Conservation (phyloP, 345 rosid genomes). For the Eucalyptus lansdowneana region DNA sequence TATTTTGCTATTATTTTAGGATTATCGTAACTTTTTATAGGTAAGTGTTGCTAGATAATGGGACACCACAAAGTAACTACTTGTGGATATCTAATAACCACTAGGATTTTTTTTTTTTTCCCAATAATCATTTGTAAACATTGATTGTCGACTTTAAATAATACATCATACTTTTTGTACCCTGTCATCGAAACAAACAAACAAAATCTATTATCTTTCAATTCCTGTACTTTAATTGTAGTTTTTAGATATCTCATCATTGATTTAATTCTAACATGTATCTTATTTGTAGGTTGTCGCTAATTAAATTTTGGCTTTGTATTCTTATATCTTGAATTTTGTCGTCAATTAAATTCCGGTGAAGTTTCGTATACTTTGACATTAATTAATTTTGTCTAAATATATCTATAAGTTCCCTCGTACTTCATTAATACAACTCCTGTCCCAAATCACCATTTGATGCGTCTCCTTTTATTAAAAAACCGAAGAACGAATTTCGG, state of each 20-base stretch:
- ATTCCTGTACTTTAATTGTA: too few species aligned
- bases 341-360: fast-evolving
- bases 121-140: not conserved
- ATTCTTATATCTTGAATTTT: not conserved
- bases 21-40: fast-evolving
- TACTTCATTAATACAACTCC: not conserved
- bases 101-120: too few species aligned
- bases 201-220: not conserved
- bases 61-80: not conserved
- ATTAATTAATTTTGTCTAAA: too few species aligned
- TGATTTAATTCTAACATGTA: fast-evolving
- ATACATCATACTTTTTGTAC: not conserved
- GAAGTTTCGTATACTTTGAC: not conserved
- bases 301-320: too few species aligned
- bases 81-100: not conserved
- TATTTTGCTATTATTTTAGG: not conserved
- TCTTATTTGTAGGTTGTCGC: too few species aligned
- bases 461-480: too few species aligned
- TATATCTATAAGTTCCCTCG: too few species aligned
- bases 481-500: not conserved
- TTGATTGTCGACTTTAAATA: not conserved
- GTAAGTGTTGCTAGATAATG: not conserved
- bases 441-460: not conserved
- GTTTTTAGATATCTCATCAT: not conserved
- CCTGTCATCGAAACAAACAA: fast-evolving